Evolutionary conservation across 768 basidiomycete genomes (phyloP), one percentile per base, ranked within the genome.

Genomic region (Heimioporus sp.): DNA sequence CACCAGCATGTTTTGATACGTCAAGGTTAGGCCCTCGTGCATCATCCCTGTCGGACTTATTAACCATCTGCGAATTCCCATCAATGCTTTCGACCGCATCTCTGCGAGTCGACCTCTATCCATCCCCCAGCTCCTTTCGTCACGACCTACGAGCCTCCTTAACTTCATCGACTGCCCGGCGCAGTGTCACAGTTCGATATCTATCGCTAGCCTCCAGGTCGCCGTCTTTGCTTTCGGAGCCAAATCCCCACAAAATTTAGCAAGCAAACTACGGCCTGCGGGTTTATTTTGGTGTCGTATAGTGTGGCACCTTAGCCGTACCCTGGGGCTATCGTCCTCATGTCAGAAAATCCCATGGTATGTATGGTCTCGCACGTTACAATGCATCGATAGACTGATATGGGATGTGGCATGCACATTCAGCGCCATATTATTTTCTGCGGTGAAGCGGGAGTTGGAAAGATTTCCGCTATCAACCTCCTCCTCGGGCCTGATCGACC

Each of bases 391-490:
- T 48, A 21, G 24, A 24, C 46, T 48, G 31, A 65, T 37, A 12
- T 2, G 32, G 6, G 20, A 44, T 47, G 36, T 10, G 24, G 16
- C 19, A 28, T 48, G 5, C 41, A 9, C 2, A 40, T 31, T 24
- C 44, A 35, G 39, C 53, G 58, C 35, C 53, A 64, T 43, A n/a
- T 66, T 1, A 17, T 66, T 36, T 58, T 66, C 32, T 47, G 64
- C 12, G 65, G 65, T 32, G 59, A 68, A 48, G 53, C 42, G 0
- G 65, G 66, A 24, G 16, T 43, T 9, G 65, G 65, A 13, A 66
- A 68, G 56, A 66, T 66, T 46, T 66, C 65, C 17, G 39, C 21
- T 7, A 68, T 65, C 48, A 65, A 65, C 41, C 58, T 63, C 16
- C 58, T 65, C 34, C 55, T 65, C 13, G 43, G 20, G 17, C n/a